These are phyloP conservation scores for Quercus ilex DNA, from an alignment of 306 rosid species.

Conservation along the genomic window DNA sequence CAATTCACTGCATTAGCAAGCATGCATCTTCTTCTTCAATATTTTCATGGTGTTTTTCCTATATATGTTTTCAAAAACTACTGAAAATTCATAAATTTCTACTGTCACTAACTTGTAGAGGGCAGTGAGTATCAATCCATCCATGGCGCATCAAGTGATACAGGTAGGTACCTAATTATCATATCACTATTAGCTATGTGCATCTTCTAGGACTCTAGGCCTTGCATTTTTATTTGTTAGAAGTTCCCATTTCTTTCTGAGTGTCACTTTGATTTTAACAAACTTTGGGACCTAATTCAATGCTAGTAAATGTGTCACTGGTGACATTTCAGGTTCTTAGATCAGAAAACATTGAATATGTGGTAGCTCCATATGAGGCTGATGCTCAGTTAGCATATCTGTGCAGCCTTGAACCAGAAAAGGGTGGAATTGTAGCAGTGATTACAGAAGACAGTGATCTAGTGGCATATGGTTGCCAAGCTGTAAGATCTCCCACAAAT, in stretches of 20 bases:
- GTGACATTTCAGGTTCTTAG: slow-evolving; percentile 56
- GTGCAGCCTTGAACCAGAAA: slow-evolving; percentile 53
- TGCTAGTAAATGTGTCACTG: neutral
- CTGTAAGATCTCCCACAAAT: slow-evolving; percentile 62
- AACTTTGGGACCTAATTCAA: neutral
- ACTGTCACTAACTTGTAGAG: slow-evolving; percentile 42
- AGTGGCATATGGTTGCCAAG: slow-evolving; percentile 88
- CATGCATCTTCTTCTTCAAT: neutral
- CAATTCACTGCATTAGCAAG: neutral
- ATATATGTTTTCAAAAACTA: neutral
- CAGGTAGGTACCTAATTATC: slow-evolving; percentile 65
- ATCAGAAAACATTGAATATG: slow-evolving; percentile 77
- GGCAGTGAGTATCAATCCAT: slow-evolving; percentile 77
- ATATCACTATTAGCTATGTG: neutral
- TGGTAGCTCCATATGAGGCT: slow-evolving; percentile 96
- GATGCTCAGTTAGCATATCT: slow-evolving; percentile 93
- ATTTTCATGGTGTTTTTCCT: neutral
- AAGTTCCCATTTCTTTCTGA: neutral
- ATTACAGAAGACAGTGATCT: slow-evolving; percentile 76
- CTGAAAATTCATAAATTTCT: neutral
- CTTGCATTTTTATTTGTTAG: neutral
- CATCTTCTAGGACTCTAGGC: neutral
- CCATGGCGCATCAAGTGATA: slow-evolving; percentile 69
- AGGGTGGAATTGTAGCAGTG: slow-evolving; percentile 72
- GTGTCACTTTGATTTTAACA: neutral